These are phyloP conservation scores for Alloteropsis semialata DNA, from an alignment of 176 grass and related monocot species.

Conservation along the genomic window DNA sequence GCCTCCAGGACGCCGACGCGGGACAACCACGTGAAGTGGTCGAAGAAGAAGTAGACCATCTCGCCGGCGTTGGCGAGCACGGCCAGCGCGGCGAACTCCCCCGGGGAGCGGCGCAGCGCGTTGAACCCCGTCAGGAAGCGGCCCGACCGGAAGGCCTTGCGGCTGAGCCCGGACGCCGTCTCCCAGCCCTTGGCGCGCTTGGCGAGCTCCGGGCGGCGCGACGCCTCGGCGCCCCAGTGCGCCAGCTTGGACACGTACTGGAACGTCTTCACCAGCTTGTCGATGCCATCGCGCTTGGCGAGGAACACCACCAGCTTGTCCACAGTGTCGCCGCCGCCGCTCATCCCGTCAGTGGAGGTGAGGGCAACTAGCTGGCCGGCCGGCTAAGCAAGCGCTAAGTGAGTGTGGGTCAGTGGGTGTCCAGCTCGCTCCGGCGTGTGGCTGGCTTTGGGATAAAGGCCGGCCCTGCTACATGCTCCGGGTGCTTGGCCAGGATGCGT, in stretches of 20 bases:
- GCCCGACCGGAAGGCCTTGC: slow-evolving; percentile 87
- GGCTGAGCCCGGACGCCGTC: slow-evolving; percentile 82
- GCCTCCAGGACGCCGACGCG: slow-evolving; percentile 62
- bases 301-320: slow-evolving; percentile 99
- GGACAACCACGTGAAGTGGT: slow-evolving; percentile 91
- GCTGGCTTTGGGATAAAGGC: slow-evolving; percentile 39
- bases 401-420: no score
- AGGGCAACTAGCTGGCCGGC: no score
- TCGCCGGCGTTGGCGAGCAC: slow-evolving; percentile 93
- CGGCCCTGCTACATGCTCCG: slow-evolving; percentile 15
- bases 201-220: slow-evolving; percentile 51
- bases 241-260: slow-evolving; percentile 96
- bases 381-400: no score
- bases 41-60: slow-evolving; percentile 99
- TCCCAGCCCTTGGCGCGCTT: slow-evolving; percentile 90
- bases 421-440: no score
- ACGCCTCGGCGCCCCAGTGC: slow-evolving; percentile 61
- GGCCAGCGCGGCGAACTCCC: slow-evolving; percentile 50
- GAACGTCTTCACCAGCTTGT: slow-evolving; percentile 99
- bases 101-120: slow-evolving; percentile 53
- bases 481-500: slow-evolving; percentile 33
- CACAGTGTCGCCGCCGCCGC: slow-evolving; percentile 80
- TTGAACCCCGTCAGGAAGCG: slow-evolving; percentile 85
- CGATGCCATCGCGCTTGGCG: slow-evolving; percentile 92
- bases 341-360: no score